These are phyloP conservation scores for Orbilia oligospora DNA, from an alignment of 2,329 filamentous ascomycete species.

Conservation along the genomic window DNA sequence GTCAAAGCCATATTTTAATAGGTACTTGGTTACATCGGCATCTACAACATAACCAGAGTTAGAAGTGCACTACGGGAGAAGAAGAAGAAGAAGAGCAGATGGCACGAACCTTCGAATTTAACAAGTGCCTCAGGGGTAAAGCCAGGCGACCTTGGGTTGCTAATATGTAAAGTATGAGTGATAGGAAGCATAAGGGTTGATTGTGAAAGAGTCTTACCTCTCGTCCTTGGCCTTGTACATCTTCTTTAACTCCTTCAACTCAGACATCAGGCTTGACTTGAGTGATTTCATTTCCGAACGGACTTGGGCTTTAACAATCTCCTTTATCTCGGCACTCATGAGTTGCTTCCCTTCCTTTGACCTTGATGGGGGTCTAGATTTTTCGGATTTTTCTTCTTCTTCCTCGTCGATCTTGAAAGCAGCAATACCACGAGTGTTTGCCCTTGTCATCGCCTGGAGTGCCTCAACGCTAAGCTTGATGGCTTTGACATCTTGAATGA, in stretches of 20 bases:
- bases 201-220: conserved; percentile 30
- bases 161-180: conserved; percentile 16
- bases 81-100: not conserved
- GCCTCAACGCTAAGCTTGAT: conserved; percentile 55
- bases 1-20: conserved; percentile 59
- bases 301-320: conserved; percentile 60
- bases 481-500: conserved; percentile 57
- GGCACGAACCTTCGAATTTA: conserved; percentile 53
- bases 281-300: conserved; percentile 59
- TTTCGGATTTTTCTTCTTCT: conserved; percentile 28
- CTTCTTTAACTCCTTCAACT: conserved; percentile 58
- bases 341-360: conserved; percentile 33
- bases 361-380: conserved; percentile 7
- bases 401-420: conserved; percentile 43
- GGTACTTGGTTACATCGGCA: conserved; percentile 52
- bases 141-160: conserved; percentile 58
- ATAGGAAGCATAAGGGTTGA: not conserved
- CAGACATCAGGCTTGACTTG: conserved; percentile 51
- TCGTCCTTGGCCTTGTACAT: conserved; percentile 58
- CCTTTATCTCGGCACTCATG: conserved; percentile 54
- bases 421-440: conserved; percentile 55
- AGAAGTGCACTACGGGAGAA: not conserved
- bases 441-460: conserved; percentile 48
- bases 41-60: conserved; percentile 26
- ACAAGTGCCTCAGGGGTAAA: conserved; percentile 54